Evolutionary conservation across 2,329 filamentous ascomycete genomes (phyloP).

Genomic region (Colletotrichum australisinense): DNA sequence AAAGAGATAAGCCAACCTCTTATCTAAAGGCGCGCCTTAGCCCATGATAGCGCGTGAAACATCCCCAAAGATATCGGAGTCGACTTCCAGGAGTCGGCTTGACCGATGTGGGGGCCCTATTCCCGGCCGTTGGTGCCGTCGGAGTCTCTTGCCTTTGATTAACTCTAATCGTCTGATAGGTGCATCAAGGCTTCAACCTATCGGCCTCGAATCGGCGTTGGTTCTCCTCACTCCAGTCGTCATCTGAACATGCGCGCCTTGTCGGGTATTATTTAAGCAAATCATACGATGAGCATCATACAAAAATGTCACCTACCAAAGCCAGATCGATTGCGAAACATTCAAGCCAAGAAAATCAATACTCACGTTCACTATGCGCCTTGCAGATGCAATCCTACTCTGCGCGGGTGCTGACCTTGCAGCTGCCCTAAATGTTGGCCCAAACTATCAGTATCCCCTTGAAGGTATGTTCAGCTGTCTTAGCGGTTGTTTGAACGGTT

Average conservation of each 20-base stretch:
- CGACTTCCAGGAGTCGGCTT: neutral
- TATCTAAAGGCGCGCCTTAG: constrained; percentile 1
- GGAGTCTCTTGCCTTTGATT: neutral
- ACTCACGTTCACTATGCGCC: neutral
- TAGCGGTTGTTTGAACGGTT: neutral
- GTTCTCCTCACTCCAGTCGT: neutral
- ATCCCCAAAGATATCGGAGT: constrained; percentile 6
- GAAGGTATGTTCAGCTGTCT: neutral
- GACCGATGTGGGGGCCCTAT: constrained; percentile 3
- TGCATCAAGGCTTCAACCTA: neutral
- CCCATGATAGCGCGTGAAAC: neutral
- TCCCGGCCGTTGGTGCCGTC: neutral
- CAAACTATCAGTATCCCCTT: neutral
- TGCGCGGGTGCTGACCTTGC: neutral
- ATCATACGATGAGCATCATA: neutral
- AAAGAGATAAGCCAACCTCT: neutral
- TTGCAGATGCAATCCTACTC: neutral
- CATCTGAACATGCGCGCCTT: neutral
- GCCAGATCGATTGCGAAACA: neutral
- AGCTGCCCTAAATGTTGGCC: neutral
- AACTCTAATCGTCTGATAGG: neutral
- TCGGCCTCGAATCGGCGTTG: neutral
- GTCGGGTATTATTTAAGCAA: neutral
- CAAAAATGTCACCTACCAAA: neutral
- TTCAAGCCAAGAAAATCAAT: neutral